Conservation (phyloP, 2,329 filamentous ascomycete genomes). For the Aspergillus proliferans region DNA sequence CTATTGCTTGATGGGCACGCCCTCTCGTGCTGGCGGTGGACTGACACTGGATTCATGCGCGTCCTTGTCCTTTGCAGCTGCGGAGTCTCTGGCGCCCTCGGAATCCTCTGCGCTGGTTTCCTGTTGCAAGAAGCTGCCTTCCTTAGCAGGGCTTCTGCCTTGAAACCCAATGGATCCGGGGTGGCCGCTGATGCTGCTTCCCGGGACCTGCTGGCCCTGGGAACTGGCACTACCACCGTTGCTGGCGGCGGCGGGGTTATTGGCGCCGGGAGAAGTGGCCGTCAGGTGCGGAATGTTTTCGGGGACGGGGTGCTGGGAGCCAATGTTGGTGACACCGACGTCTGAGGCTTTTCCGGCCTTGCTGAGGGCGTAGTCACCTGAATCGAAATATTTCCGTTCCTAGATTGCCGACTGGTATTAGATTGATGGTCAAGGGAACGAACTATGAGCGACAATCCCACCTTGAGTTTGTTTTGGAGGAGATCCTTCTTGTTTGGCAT, state of each 20-base stretch:
- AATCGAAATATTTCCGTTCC: slow-evolving; percentile 98
- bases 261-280: slow-evolving; percentile 50
- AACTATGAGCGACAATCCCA: slow-evolving; percentile 21
- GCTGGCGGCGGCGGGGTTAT: slow-evolving; percentile 27
- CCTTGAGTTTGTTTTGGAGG: slow-evolving; percentile 94
- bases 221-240: slow-evolving; percentile 24
- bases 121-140: slow-evolving; percentile 77
- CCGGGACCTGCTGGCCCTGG: slow-evolving; percentile 36
- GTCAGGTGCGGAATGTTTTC: slow-evolving; percentile 91
- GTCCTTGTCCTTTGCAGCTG: slow-evolving; percentile 45
- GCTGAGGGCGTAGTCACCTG: slow-evolving; percentile 89
- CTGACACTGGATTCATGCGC: slow-evolving; percentile 37
- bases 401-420: slow-evolving; percentile 22
- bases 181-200: slow-evolving; percentile 36
- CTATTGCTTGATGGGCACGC: slow-evolving; percentile 61
- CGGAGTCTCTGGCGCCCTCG: slow-evolving; percentile 13
- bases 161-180: slow-evolving; percentile 41
- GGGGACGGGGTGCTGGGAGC: slow-evolving; percentile 87
- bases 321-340: slow-evolving; percentile 87
- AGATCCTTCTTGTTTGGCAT: slow-evolving; percentile 93
- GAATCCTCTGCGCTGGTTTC: slow-evolving; percentile 63
- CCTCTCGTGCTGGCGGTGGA: slow-evolving; percentile 43
- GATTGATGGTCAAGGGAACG: neutral
- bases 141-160: slow-evolving; percentile 78
- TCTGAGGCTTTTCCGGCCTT: slow-evolving; percentile 96